Evolutionary conservation across 2,329 filamentous ascomycete genomes (phyloP).

Genomic region (Fusarium floridanum): DNA sequence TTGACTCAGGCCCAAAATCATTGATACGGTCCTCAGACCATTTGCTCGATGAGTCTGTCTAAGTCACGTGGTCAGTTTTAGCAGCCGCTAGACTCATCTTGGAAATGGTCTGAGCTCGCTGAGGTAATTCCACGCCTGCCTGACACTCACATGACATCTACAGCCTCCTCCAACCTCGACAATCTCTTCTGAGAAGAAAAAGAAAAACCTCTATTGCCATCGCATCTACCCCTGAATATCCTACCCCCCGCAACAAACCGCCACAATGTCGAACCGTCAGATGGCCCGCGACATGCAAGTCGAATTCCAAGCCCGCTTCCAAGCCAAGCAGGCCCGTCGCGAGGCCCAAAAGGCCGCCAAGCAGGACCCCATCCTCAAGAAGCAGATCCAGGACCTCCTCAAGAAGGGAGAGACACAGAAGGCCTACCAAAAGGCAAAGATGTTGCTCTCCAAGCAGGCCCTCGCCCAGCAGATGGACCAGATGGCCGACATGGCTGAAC

Average conservation of each 20-base stretch:
- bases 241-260: neutral
- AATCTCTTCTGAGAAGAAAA: neutral
- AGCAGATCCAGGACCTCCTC: conserved; percentile 73
- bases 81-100: too few relatives aligned
- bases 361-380: conserved; percentile 71
- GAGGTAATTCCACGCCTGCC: too few relatives aligned
- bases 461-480: conserved; percentile 74
- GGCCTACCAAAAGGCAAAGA: conserved; percentile 73
- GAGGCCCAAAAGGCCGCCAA: conserved; percentile 72
- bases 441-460: conserved; percentile 72
- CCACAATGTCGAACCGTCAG: conserved; percentile 70
- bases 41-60: too few relatives aligned
- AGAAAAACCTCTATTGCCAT: neutral
- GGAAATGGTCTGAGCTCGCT: too few relatives aligned
- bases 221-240: neutral
- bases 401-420: conserved; percentile 74
- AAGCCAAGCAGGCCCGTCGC: conserved; percentile 72
- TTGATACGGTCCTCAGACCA: too few relatives aligned
- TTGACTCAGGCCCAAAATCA: too few relatives aligned
- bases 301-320: conserved; percentile 74
- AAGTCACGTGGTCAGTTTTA: too few relatives aligned
- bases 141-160: conserved; percentile 44
- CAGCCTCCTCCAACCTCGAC: conserved; percentile 4
- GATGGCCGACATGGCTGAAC: conserved; percentile 74
- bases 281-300: conserved; percentile 71